phyloP scores from a whole-genome alignment of 345 rosid genomes.

The Angophora floribunda region DNA sequence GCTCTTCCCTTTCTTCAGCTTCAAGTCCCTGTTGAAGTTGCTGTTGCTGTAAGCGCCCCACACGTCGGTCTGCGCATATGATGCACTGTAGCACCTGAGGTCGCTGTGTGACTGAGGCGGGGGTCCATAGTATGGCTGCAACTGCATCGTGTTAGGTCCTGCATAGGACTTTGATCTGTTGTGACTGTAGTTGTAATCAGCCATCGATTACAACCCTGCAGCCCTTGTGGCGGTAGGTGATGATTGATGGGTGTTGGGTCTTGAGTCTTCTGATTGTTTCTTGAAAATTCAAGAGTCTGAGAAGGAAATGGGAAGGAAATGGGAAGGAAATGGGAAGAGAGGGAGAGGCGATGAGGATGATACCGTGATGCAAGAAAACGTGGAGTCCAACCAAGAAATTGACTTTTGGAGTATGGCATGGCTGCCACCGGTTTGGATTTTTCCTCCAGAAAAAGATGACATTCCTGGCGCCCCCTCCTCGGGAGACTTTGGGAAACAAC shows the following conservation, averaged over 20 bases:
- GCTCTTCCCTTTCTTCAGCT: conserved; percentile 48
- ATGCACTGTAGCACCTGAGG: conserved; percentile 50
- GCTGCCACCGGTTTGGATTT: neutral
- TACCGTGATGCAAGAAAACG: neutral
- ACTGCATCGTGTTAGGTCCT: conserved; percentile 40
- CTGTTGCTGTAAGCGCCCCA: conserved; percentile 12
- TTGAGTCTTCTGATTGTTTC: neutral
- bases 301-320: neutral
- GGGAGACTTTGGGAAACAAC: neutral
- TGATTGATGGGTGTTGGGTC: neutral
- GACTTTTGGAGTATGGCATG: neutral
- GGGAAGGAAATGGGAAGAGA: neutral
- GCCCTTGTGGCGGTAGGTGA: neutral
- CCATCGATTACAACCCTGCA: conserved; percentile 30
- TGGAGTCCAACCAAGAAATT: neutral
- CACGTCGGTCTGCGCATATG: conserved; percentile 47
- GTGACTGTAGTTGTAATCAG: conserved; percentile 15
- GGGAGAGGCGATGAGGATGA: neutral
- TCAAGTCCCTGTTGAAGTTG: conserved; percentile 6
- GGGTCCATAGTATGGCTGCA: conserved; percentile 44
- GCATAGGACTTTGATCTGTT: conserved; percentile 39
- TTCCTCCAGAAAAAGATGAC: neutral
- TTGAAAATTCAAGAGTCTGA: neutral
- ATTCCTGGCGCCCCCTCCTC: neutral
- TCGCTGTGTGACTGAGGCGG: conserved; percentile 18